Evolutionary conservation across 1,284 basidiomycete genomes (phyloP), one percentile per base, ranked within the genome.

Genomic region (Erythrobasidium hasegawianum): DNA sequence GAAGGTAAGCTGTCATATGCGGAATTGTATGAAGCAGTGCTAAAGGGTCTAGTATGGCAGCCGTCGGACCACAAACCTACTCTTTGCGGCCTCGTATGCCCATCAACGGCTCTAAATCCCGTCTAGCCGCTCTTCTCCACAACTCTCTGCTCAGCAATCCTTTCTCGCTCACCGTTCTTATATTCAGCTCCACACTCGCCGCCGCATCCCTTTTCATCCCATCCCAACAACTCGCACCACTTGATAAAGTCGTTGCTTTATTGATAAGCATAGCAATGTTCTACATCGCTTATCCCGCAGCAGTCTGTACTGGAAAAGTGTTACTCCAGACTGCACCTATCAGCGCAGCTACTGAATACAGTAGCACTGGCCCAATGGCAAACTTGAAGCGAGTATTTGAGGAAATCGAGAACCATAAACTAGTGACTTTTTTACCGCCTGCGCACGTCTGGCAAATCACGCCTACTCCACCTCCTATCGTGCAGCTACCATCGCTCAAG

Each of bases 401-500:
- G 27, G 90, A 94, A 86, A 82, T 91, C 69, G 88, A 90, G 74
- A 81, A 85, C 1, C 88, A 92, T 70, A 87, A 87, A 0, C 83
- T 86, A 68, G 86, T 93, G 20, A 74, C 87, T 0, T 87, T 89
- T 72, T 81, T 91, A 9, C 87, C 87, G 1, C 84, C 87, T 10
- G 89, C 88, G 0, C 88, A 90, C 71, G 84, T 92, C 58, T 93
- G 90, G 90, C 89, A 91, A 73, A 82, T 91, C 49, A 83, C 84
- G 16, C 86, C 87, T 7, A 67, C 75, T 2, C 74, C 75, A 14
- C 76, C 77, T 27, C 49, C 64, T 9, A 53, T 56, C 0, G 45
- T 68, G 2, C 24, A 39, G 9, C 24, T 64, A 1, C 22, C 60
- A 18, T 13, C 53, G 2, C 24, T 53, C 9, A 55, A 56, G 38